A percentile compares a stretch with the other conserved stretches of the same genome.
Evolutionary conservation across 345 rosid genomes (phyloP).

Genomic region (Laguncularia racemosa): DNA sequence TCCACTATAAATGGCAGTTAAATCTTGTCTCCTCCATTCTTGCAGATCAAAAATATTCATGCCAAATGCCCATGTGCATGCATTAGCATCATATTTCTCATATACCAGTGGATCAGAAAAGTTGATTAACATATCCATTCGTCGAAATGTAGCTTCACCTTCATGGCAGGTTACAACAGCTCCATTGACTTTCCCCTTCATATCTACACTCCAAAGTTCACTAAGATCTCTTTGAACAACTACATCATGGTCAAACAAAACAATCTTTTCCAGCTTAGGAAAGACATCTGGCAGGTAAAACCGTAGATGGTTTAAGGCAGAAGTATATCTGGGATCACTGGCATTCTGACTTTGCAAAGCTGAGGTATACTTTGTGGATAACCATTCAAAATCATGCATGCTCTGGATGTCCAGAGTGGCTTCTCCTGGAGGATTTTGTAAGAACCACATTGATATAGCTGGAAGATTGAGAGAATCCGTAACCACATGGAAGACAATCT

Average conservation of each 20-base stretch:
- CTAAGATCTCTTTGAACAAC: conserved; percentile 79
- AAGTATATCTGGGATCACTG: conserved; percentile 55
- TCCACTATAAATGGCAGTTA: conserved; percentile 45
- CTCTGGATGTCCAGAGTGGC: conserved; percentile 60
- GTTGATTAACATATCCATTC: conserved; percentile 52
- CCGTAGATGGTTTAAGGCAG: conserved; percentile 75
- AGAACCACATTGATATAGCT: conserved; percentile 88
- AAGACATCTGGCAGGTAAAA: conserved; percentile 79
- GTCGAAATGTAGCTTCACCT: conserved; percentile 47
- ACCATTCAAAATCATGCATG: conserved; percentile 51
- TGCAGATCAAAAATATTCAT: conserved; percentile 80
- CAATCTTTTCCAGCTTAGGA: conserved; percentile 63
- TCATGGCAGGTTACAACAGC: conserved; percentile 84
- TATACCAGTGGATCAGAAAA: conserved; percentile 64
- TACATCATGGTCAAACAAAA: conserved; percentile 88
- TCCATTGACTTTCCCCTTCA: conserved; percentile 80
- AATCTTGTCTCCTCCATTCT: conserved; percentile 68
- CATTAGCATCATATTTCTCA: conserved; percentile 44
- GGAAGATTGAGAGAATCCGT: conserved; percentile 81
- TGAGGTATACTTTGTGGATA: conserved; percentile 46
- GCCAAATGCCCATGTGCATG: conserved; percentile 96
- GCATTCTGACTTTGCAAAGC: conserved; percentile 48
- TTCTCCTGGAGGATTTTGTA: conserved; percentile 56
- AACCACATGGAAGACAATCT: conserved; percentile 76
- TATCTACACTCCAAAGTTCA: conserved; percentile 56